A percentile compares a stretch with the other conserved stretches of the same genome.
Evolutionary conservation across 805 yeast genomes (phyloP).

Genomic region (Sporopachydermia lactativora): DNA sequence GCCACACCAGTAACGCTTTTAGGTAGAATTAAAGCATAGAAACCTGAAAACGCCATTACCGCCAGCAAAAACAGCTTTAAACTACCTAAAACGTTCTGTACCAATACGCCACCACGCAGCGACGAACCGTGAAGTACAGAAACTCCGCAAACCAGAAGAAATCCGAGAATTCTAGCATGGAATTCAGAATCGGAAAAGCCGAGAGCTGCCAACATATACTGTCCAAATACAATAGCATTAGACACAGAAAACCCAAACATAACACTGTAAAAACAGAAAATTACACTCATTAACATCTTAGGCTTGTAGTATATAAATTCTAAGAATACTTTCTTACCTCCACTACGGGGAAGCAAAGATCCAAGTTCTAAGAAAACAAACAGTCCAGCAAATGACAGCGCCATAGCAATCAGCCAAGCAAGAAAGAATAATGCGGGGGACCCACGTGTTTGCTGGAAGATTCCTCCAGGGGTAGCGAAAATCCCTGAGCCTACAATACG

Average conservation of each 20-base stretch:
- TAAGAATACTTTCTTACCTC: constrained; percentile 62
- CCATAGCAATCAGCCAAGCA: constrained; percentile 51
- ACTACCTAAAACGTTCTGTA: constrained; percentile 51
- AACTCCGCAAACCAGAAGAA: constrained; percentile 22
- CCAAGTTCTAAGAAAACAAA: constrained; percentile 59
- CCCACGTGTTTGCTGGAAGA: constrained; percentile 55
- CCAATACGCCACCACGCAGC: constrained; percentile 39
- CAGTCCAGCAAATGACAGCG: constrained; percentile 52
- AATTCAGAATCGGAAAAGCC: constrained; percentile 26
- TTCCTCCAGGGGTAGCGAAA: constrained; percentile 55
- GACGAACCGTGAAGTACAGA: constrained; percentile 42
- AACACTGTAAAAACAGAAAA: constrained; percentile 34
- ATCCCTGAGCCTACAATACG: constrained; percentile 71
- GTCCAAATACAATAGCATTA: constrained; percentile 47
- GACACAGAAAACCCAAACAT: constrained; percentile 41
- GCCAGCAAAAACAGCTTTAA: constrained; percentile 41
- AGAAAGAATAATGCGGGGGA: constrained; percentile 43
- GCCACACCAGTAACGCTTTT: constrained; percentile 27
- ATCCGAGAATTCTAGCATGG: constrained; percentile 28
- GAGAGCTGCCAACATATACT: constrained; percentile 34
- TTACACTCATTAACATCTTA: constrained; percentile 35
- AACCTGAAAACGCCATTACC: constrained; percentile 41
- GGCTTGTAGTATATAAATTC: constrained; percentile 57
- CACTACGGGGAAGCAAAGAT: constrained; percentile 54
- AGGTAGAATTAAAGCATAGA: constrained; percentile 40